Percentiles rank a stretch among this genome's conserved stretches.
phyloP scores from a whole-genome alignment of 768 basidiomycete species.

The Grammothele lineata region DNA sequence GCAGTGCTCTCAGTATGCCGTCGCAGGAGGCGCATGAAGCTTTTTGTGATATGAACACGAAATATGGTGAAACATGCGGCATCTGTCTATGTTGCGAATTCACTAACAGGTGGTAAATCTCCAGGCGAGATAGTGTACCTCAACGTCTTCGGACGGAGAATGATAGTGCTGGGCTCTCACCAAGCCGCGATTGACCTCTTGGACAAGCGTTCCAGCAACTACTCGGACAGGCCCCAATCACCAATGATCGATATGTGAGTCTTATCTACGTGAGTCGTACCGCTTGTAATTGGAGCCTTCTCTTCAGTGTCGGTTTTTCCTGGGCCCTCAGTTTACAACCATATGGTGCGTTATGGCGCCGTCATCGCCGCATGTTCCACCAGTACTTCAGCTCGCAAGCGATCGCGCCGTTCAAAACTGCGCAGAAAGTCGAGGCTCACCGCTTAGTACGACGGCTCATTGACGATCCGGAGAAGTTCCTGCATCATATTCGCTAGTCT shows the following conservation, averaged over 20 bases:
- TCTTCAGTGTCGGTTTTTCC: neutral
- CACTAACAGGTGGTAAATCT: too few relatives aligned
- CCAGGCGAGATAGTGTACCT: constrained; percentile 10
- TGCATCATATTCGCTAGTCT: constrained; percentile 2
- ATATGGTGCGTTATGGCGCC: constrained; percentile 10
- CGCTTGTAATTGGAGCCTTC: too few relatives aligned
- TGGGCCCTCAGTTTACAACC: constrained; percentile 3
- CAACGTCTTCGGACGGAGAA: constrained; percentile 5
- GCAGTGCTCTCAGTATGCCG: too few relatives aligned
- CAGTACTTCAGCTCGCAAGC: constrained; percentile 11
- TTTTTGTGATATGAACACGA: too few relatives aligned
- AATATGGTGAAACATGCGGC: too few relatives aligned
- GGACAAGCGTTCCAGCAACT: constrained; percentile 2
- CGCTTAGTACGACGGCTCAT: constrained; percentile 1
- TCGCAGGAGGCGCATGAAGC: too few relatives aligned
- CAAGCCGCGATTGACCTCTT: constrained; percentile 2
- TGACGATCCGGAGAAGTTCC: constrained; percentile 1
- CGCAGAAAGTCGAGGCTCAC: constrained; percentile 3
- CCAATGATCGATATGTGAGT: constrained; percentile 7
- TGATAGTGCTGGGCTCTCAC: constrained; percentile 6
- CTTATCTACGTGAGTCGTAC: neutral
- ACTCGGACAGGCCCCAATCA: constrained; percentile 1
- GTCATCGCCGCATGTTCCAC: constrained; percentile 13
- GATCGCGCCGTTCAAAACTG: neutral
- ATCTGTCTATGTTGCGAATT: too few relatives aligned